Base-by-base conservation (phyloP, 2,329 filamentous ascomycete species). In the Colletotrichum neosansevieriae region DNA sequence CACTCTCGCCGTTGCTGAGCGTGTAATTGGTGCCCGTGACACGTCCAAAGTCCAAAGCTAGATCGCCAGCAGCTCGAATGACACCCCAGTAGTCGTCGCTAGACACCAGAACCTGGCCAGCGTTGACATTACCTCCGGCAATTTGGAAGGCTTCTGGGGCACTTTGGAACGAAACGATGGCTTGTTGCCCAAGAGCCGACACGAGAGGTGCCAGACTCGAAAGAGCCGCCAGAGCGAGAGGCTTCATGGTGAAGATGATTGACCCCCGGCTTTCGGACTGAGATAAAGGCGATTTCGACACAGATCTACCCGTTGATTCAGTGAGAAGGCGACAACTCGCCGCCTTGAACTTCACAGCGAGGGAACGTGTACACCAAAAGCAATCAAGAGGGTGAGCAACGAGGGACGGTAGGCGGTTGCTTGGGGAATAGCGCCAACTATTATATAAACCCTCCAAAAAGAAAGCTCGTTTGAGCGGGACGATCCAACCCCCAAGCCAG, bases 11-110 rank as follows among this genome's bases (percentile, higher is more conserved):
- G 34, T 87, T 87, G 72, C 85, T 85, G 4, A 89, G 79, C 1
- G 88, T 87, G 65, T 89, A 86, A 76, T 91, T 91, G 29, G 79
- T 84, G 9, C 90, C 89, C 0, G 89, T 92, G 4, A 92, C 89
- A n/a, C 88, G 86, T 15, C 90, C 90, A 78, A 93, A 91, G 76
- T 93, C 91, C 4, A 82, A 74, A 0, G 89, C 89, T 10, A 93
- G 83, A 76, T 93, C 91, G 44, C 88, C 83, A 0, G 89, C 91
- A 5, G 89, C 89, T 29, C 90, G 85, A 61, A 92, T 83, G 1
- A 92, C 91, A 64, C 89, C 91, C 79, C 88, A 90, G 81, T 87
- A 91, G 68, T 92, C 90, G 63, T 86, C 79, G 19, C 77, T 73
- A 10, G 87, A 86, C n/a, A 89, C 81, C 3, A 86, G 79, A 58